Evolutionary conservation across 768 basidiomycete species (phyloP).

Genomic region (Lanmaoa rubissima): DNA sequence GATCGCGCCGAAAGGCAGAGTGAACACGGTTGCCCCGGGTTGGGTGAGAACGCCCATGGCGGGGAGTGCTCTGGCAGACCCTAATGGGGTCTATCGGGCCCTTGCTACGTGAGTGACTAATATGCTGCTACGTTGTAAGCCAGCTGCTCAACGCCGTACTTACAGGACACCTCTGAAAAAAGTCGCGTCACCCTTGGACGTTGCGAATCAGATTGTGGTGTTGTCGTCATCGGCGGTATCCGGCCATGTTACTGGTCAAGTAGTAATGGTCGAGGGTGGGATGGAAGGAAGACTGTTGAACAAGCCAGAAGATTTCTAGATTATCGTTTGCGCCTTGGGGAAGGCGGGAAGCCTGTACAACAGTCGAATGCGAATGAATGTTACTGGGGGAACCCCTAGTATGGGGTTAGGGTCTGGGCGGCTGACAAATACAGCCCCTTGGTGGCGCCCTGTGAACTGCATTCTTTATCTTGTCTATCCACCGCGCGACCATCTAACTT

Average conservation of each 20-base stretch:
- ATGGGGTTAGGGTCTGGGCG: constrained; percentile 22
- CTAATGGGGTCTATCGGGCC: constrained; percentile 50
- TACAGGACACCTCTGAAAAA: constrained; percentile 68
- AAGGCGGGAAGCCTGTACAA: too few species aligned
- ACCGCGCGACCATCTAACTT: background rate
- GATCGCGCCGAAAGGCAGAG: constrained; percentile 67
- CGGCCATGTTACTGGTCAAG: constrained; percentile 69
- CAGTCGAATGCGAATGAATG: too few species aligned
- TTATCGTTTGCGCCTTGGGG: background rate
- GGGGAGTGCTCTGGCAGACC: constrained; percentile 54
- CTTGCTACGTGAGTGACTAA: constrained; percentile 58
- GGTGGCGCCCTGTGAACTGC: background rate
- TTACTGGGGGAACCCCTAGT: constrained; percentile 1
- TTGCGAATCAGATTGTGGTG: constrained; percentile 63
- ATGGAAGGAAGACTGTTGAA: constrained; percentile 72
- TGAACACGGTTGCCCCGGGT: constrained; percentile 68
- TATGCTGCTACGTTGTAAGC: background rate
- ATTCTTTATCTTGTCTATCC: constrained; percentile 9
- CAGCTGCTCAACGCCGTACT: background rate
- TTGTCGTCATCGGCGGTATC: constrained; percentile 60
- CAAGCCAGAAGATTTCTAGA: constrained; percentile 34
- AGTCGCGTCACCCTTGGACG: constrained; percentile 57
- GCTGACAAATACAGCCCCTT: constrained; percentile 22
- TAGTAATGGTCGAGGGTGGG: constrained; percentile 70
- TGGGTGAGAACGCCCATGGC: constrained; percentile 69